Evolutionary conservation across 345 rosid genomes (phyloP), one percentile per base, ranked within the genome.

Genomic region (Trapa bicornis): DNA sequence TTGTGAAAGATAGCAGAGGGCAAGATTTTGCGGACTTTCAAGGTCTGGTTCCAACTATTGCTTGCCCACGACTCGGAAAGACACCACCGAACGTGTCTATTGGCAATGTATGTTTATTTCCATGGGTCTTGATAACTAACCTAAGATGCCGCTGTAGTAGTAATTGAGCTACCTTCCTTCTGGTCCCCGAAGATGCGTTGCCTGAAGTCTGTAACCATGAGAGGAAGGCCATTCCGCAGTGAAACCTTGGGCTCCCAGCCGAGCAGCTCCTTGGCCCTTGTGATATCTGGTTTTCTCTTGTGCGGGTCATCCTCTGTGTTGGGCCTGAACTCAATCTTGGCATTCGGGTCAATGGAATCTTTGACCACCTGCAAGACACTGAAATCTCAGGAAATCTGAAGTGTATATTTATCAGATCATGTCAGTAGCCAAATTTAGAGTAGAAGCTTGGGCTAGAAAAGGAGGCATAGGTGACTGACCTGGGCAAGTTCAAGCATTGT

Each of bases 231-330:
- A 72, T 91, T 79, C 16, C 86, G 87, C 22, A 94, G 89, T 38
- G 93, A 77, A 1, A 94, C 84, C 79, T 91, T 94, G 13, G 99
- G 99, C 74, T 86, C 87, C 99, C 99, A 94, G 10, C 95, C 96
- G 0, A 91, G 91, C 10, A 78, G 85, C 56, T 91, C 96, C 71
- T 94, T 94, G 10, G 99, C 99, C 74, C 69, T 89, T 35, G 91
- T 77, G 64, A 94, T 94, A 66, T 94, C 96, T 37, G 99, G 99
- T 79, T 94, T 94, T 80, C 99, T 94, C 89, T 94, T 94, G 89
- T 94, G 99, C 2, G 99, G 99, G 75, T 94, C 99, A 66, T 94
- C 99, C 62, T 87, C 96, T 54, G 99, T 94, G 84, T 94, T 94
- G 0, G 91, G 89, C 78, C 74, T 88, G 73, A 94, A 94, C 86